These are phyloP conservation scores for Magnolia officinalis DNA, from an alignment of 164 flowering plant species.

Conservation along the genomic window DNA sequence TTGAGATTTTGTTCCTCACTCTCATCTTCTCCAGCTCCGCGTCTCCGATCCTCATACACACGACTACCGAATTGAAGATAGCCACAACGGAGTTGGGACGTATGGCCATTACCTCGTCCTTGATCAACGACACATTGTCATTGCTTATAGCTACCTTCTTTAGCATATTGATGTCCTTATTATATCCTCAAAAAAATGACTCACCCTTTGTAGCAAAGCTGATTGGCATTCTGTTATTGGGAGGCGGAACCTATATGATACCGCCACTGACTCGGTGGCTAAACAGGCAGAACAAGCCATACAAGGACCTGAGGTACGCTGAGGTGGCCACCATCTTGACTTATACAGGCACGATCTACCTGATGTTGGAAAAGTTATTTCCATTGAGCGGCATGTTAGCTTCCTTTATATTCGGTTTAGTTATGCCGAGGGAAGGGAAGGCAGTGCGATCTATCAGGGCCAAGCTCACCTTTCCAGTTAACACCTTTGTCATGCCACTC, in stretches of 20 bases:
- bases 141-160: constrained; percentile 13
- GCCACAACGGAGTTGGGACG: constrained; percentile 46
- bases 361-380: constrained; percentile 27
- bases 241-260: not conserved
- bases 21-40: constrained; percentile 32
- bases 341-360: constrained; percentile 17
- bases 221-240: not conserved
- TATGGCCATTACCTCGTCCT: constrained; percentile 35
- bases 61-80: constrained; percentile 45
- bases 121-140: constrained; percentile 39
- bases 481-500: constrained; percentile 55
- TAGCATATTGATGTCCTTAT: not conserved
- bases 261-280: constrained; percentile 29
- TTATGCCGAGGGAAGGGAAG: constrained; percentile 66
- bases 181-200: no score
- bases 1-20: not conserved
- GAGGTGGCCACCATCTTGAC: constrained; percentile 33
- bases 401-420: constrained; percentile 45
- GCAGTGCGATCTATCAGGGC: constrained; percentile 46
- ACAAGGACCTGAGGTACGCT: constrained; percentile 39
- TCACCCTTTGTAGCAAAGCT: not conserved
- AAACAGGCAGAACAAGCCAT: constrained; percentile 30
- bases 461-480: constrained; percentile 37
- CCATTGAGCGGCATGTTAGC: constrained; percentile 31
- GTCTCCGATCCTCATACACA: constrained; percentile 17